Conservation (phyloP, 1,139 yeast species). For the Taiozyma onychis region DNA sequence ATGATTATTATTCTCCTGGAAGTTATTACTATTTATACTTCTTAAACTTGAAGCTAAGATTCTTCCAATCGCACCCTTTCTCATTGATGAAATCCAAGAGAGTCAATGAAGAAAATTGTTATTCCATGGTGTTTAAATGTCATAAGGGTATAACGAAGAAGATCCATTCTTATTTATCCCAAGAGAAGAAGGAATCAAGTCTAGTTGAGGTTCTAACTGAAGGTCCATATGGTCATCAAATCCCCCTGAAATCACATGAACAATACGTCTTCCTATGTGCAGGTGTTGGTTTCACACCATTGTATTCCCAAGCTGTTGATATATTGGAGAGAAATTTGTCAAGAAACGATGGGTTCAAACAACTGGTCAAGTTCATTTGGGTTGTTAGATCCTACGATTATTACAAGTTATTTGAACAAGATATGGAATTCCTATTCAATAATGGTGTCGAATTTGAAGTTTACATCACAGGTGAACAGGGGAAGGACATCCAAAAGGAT, state of each 20-base stretch:
- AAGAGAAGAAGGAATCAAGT: conserved; percentile 8
- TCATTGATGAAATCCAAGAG: conserved; percentile 32
- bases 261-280: conserved; percentile 53
- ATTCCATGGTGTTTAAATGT: conserved; percentile 33
- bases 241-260: conserved; percentile 51
- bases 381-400: conserved; percentile 18
- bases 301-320: conserved; percentile 20
- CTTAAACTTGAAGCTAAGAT: conserved; percentile 27
- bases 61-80: conserved; percentile 58
- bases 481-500: neutral
- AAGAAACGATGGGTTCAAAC: conserved; percentile 4
- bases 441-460: conserved; percentile 20
- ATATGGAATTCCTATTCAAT: conserved; percentile 19
- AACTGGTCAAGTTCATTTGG: conserved; percentile 24
- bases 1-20: conserved; percentile 30
- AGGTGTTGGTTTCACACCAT: conserved; percentile 64
- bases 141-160: conserved; percentile 36
- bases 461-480: conserved; percentile 16
- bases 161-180: conserved; percentile 13
- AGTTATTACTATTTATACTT: conserved; percentile 37
- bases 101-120: conserved; percentile 24
- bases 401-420: conserved; percentile 18
- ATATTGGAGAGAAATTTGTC: conserved; percentile 12
- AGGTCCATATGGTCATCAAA: conserved; percentile 34
- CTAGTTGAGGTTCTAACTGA: conserved; percentile 24